phyloP scores from a whole-genome alignment of 257 asterid genomes.

The Capsicum pubescens region DNA sequence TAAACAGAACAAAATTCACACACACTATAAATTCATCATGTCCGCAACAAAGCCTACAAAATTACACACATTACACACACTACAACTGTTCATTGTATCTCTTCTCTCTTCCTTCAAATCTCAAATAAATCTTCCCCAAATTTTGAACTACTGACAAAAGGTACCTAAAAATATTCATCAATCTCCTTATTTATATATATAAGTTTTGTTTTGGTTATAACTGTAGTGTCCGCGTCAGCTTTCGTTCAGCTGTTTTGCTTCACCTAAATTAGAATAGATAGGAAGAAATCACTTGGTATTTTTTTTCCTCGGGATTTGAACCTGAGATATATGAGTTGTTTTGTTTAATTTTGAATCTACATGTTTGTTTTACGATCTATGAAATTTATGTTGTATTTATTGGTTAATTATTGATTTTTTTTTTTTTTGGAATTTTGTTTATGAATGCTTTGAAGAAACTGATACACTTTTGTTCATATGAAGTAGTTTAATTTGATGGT shows the following conservation, averaged over 20 bases:
- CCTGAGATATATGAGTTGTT: neutral
- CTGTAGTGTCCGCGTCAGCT: no score
- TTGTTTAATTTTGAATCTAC: conserved; percentile 22
- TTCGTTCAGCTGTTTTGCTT: no score
- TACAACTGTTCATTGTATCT: neutral
- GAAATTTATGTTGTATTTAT: neutral
- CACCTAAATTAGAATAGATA: no score
- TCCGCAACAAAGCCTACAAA: neutral
- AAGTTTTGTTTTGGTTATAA: no score
- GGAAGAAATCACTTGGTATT: no score
- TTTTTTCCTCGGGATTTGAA: no score
- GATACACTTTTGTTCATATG: neutral
- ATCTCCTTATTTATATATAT: neutral
- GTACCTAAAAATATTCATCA: neutral
- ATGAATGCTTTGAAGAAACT: neutral
- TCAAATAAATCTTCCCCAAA: conserved; percentile 11
- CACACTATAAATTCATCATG: conserved; percentile 46
- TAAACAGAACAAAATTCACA: conserved; percentile 20
- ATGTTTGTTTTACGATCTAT: conserved; percentile 17
- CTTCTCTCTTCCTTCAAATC: neutral
- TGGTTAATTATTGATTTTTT: conserved; percentile 2
- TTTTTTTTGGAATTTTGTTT: neutral
- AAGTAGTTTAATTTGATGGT: neutral
- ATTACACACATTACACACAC: neutral
- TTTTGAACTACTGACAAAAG: neutral